Evolutionary conservation across 208 protist genomes (phyloP).

Genomic region (Crithidia brevicula): DNA sequence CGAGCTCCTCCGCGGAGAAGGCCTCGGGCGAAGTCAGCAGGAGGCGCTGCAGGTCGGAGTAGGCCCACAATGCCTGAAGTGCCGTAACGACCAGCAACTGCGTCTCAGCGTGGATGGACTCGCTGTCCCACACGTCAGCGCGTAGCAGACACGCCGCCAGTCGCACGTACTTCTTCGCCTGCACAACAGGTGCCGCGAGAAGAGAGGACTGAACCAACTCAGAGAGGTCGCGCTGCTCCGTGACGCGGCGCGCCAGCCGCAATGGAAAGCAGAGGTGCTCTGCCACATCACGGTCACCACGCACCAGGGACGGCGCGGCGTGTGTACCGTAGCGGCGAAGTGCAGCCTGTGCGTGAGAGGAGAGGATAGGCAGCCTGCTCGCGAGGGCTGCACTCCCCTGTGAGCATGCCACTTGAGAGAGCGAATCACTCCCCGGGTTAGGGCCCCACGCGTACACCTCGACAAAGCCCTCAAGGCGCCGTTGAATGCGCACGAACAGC

Average conservation of each 20-base stretch:
- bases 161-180: constrained; percentile 13
- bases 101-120: not conserved
- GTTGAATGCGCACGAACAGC: not conserved
- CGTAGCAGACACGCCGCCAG: constrained; percentile 33
- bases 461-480: not conserved
- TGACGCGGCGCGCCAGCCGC: constrained; percentile 15
- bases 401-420: not conserved
- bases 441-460: constrained; percentile 9
- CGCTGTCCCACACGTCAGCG: constrained; percentile 21
- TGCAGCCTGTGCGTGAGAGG: not conserved
- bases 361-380: not conserved
- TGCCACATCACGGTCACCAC: constrained; percentile 15
- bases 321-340: constrained; percentile 22
- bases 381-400: not conserved
- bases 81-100: constrained; percentile 13
- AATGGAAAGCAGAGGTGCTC: constrained; percentile 22
- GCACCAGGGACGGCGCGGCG: constrained; percentile 21
- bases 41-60: constrained; percentile 9
- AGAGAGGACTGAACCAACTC: constrained; percentile 4
- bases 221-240: constrained; percentile 2
- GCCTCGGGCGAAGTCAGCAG: constrained; percentile 1
- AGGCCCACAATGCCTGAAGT: constrained; percentile 20
- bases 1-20: constrained; percentile 36
- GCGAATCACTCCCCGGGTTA: not conserved
- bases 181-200: constrained; percentile 15